Evolutionary conservation across 2,329 filamentous ascomycete genomes (phyloP), one percentile per base, ranked within the genome.

Genomic region (Alternaria gaisen): DNA sequence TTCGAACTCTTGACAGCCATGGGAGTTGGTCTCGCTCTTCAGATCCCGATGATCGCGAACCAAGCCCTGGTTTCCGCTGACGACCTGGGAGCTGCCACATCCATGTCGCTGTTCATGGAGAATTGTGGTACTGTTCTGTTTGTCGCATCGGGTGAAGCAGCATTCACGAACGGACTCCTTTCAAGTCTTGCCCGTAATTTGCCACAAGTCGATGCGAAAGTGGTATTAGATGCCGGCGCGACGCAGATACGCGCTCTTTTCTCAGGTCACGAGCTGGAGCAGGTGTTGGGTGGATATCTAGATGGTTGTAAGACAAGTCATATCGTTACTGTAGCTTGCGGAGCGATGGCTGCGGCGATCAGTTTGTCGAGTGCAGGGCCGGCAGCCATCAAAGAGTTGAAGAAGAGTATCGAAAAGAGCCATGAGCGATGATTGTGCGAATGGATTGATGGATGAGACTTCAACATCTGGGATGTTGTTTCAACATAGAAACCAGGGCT

Each of bases 1-100:
- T 85, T 81, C 67, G 81, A 85, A 55, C 73, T 82, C 5, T 61
- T 85, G 3, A 59, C 78, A 4, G 84, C 83, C 20, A 70, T 80
- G 3, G 81, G 83, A 3, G 69, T 81, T 12, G 83, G 83, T 4
- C 64, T 80, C 9, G 69, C 68, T 24, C 71, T 82, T n/a, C 80
- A 83, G 51, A 74, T 81, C 40, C 77, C 76, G 11, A 76, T 79
- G 58, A 79, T 82, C 42, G 74, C 77, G 11, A 79, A 75, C 5
- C 81, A 83, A 52, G 76, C 75, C 3, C 64, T 73, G 3, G 74
- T 81, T 0, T 53, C 68, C 8, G 61, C 71, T 1, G 67, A 72
- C 16, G 81, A 83, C 43, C 73, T 83, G 7, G 73, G 79, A 0
- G 72, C 74, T 7, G 77, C 76, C 22, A 78, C 79, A 3, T 75